Conservation (phyloP, 495 filamentous ascomycete species). For the Hypoxylon lienhwacheense region DNA sequence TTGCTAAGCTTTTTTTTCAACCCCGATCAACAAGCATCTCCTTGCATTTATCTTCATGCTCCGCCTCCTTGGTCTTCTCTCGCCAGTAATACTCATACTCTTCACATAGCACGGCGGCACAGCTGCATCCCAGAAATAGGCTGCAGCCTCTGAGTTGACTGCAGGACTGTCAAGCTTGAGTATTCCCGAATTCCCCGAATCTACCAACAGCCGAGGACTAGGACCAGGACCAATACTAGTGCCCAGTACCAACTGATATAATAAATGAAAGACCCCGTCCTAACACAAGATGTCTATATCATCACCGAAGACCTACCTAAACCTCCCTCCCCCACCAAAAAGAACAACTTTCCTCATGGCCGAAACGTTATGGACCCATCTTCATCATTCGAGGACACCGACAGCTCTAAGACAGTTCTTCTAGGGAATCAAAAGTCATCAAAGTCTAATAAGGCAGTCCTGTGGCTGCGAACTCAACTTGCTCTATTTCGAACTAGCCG, state of each 20-base stretch:
- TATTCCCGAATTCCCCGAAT: slow-evolving; percentile 7
- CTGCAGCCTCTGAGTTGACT: background rate
- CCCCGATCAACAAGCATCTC: slow-evolving; percentile 1
- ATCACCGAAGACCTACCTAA: slow-evolving; percentile 12
- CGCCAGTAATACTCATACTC: slow-evolving; percentile 8
- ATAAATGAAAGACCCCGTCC: slow-evolving; percentile 21
- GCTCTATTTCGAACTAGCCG: slow-evolving; percentile 19
- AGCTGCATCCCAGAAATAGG: slow-evolving; percentile 2
- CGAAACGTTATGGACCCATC: slow-evolving; percentile 20
- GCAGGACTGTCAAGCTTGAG: slow-evolving; percentile 1
- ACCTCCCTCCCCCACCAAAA: background rate
- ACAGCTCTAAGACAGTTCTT: slow-evolving; percentile 13
- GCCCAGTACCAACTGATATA: too few relatives aligned
- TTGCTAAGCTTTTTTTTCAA: slow-evolving; percentile 9
- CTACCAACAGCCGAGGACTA: slow-evolving; percentile 1
- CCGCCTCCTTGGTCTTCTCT: slow-evolving; percentile 15
- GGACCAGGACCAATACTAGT: too few relatives aligned
- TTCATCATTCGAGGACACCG: slow-evolving; percentile 13
- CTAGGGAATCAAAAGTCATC: slow-evolving; percentile 5
- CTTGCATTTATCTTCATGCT: slow-evolving; percentile 17
- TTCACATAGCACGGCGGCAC: too few relatives aligned
- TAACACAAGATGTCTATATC: slow-evolving; percentile 25
- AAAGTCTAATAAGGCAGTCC: slow-evolving; percentile 1
- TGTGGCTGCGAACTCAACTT: slow-evolving; percentile 17
- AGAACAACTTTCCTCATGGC: slow-evolving; percentile 10